Evolutionary conservation across 2,329 filamentous ascomycete genomes (phyloP), one percentile per base, ranked within the genome.

Genomic region (Ampelomyces quisqualis): DNA sequence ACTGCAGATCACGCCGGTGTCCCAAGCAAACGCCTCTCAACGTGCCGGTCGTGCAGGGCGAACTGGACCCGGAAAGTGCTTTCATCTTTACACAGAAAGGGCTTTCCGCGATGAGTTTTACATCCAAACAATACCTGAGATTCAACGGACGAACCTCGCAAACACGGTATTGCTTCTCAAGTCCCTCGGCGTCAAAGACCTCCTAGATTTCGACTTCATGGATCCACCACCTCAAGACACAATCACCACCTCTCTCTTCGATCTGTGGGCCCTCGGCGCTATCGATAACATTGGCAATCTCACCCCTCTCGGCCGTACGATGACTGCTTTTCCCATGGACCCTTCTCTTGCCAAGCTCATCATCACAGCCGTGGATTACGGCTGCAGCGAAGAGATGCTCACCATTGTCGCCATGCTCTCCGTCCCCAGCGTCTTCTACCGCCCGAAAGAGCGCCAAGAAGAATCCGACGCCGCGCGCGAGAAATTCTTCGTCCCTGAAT

Each of bases 241-340:
- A 1, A 97, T 98, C 53, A 91, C 89, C 0, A 98, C 93, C 0
- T 96, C 90, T 3, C 83, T 98, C 23, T 98, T 97, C 70, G 93
- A 98, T 58, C 80, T 98, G 1, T 98, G 93, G 93, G 90, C 93
- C 0, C 77, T 98, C 0, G 93, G 93, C 1, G 91, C 93, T 0
- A 72, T 98, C 9, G 89, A 96, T 65, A 96, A 98, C 57, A 78
- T 97, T 11, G 94, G 93, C 23, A 89, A 96, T 53, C 78, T 98
- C 18, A 98, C 93, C 0, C 76, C 81, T 1, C 79, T 98, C 1
- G 93, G 93, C 20, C 82, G 81, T 30, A 90, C 87, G 55, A 98
- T 98, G 93, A 96, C 93, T 18, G 86, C 88, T 1, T 98, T 97
- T 60, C 93, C 93, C 1, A 98, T 98, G 91, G 93, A 98, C 52